Evolutionary conservation across 2,329 filamentous ascomycete species (phyloP), one percentile per base, ranked within the genome.

Genomic region (Fusarium subglutinans): DNA sequence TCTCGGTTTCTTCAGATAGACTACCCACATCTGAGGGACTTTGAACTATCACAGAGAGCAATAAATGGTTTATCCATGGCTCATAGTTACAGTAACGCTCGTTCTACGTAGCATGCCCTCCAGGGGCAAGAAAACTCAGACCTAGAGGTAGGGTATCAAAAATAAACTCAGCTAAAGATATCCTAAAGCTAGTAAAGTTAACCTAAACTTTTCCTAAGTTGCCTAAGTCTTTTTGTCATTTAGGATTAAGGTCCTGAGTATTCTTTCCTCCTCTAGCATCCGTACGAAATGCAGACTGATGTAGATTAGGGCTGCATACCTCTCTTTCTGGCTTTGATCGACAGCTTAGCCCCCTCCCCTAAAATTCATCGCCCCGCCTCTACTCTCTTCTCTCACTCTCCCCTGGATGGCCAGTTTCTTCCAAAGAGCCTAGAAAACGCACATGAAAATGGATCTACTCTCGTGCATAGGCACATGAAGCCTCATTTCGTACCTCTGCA

Each of bases 221-320:
- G 13, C 30, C 13, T 33, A 33, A 33, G 30, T 33, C 30, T 14
- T 33, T 33, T 33, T 33, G 13, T 33, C 13, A 33, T 33, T 33
- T 33, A 33, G 30, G 30, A 33, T 33, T 33, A 33, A 33, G 30
- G 30, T 33, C 30, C 30, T 14, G 30, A 33, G 30, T 33, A 33
- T 33, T 33, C 30, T 33, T 33, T 33, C 30, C 13, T 33, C 30
- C 30, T 14, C 30, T 33, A 33, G 30, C 26, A 35, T n/a, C 43
- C 33, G 47, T 41, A 63, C 51, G 66, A 54, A 43, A 44, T 72
- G 69, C 43, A 45, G 48, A 47, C 68, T 68, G 63, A 54, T 45
- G 48, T 68, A 72, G 68, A 72, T 68, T 69, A 63, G 44, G 69
- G 69, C 63, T 72, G 69, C 69, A 72, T 69, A 38, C 58, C 63